A percentile compares a stretch with the other conserved stretches of the same genome.
phyloP scores from a whole-genome alignment of 805 yeast genomes.

The Candida vaughaniae region DNA sequence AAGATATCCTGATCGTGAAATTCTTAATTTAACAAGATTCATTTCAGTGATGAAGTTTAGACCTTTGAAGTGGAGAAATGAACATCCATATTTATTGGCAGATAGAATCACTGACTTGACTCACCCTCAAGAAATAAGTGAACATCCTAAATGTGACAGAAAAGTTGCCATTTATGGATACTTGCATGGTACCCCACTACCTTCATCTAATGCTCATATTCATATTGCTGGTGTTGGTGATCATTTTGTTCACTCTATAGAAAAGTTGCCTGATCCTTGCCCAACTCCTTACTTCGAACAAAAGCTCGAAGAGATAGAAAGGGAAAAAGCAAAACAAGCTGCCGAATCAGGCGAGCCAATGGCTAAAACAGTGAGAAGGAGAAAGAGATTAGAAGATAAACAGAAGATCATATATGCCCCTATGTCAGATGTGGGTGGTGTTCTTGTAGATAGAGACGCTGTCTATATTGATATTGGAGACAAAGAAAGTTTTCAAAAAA shows the following conservation, averaged over 20 bases:
- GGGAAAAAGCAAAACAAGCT: constrained; percentile 69
- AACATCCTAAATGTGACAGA: constrained; percentile 81
- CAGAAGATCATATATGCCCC: constrained; percentile 97
- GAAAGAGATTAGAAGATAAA: constrained; percentile 90
- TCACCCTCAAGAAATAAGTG: constrained; percentile 79
- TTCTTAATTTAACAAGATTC: constrained; percentile 85
- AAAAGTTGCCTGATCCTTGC: constrained; percentile 96
- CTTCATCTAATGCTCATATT: constrained; percentile 65
- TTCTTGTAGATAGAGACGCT: constrained; percentile 93
- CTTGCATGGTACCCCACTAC: constrained; percentile 88
- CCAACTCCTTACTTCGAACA: constrained; percentile 95
- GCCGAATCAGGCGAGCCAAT: constrained; percentile 56
- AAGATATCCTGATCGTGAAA: constrained; percentile 95
- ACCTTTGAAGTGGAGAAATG: constrained; percentile 99
- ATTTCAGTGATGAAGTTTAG: constrained; percentile 97
- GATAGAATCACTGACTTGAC: constrained; percentile 94
- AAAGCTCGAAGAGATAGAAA: constrained; percentile 73
- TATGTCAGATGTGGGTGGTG: constrained; percentile 99
- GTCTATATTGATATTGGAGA: constrained; percentile 86
- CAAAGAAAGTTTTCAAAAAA: constrained; percentile 50
- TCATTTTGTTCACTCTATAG: constrained; percentile 68
- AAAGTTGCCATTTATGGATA: constrained; percentile 92
- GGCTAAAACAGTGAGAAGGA: constrained; percentile 58
- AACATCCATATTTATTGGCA: constrained; percentile 90
- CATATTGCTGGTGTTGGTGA: constrained; percentile 98